phyloP scores from a whole-genome alignment of 1,284 basidiomycete species.

The Cryptococcus sp. region DNA sequence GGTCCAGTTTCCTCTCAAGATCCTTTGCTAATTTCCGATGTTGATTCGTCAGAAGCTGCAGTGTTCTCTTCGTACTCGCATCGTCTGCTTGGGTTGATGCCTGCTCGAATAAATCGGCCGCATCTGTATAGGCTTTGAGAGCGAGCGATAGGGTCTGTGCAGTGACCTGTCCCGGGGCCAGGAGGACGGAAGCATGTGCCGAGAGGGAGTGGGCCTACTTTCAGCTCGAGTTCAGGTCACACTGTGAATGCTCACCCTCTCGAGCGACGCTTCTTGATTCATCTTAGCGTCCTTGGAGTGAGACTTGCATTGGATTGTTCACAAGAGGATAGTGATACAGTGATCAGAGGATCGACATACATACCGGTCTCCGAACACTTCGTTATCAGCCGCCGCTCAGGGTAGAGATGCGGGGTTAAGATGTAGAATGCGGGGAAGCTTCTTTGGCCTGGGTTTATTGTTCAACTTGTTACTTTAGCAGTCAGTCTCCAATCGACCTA shows the following conservation, averaged over 20 bases:
- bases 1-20: slow-evolving; percentile 21
- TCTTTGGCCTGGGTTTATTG: too few species aligned
- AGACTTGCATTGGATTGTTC: too few species aligned
- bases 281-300: not conserved
- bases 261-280: not conserved
- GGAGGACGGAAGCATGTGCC: slow-evolving; percentile 30
- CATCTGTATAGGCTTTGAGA: slow-evolving; percentile 31
- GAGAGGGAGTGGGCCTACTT: slow-evolving; percentile 42
- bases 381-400: too few species aligned
- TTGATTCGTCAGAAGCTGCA: slow-evolving; percentile 39
- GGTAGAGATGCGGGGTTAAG: too few species aligned
- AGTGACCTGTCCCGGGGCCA: slow-evolving; percentile 15
- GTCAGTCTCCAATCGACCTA: too few species aligned
- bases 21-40: slow-evolving; percentile 42
- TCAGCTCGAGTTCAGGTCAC: too few species aligned
- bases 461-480: too few species aligned
- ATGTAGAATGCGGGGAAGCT: too few species aligned
- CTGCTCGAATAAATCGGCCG: slow-evolving; percentile 37
- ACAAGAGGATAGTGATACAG: too few species aligned
- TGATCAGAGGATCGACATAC: too few species aligned
- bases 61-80: slow-evolving; percentile 23
- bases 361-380: too few species aligned
- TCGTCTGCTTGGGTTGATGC: not conserved
- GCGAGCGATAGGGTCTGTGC: slow-evolving; percentile 22
- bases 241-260: not conserved